Evolutionary conservation across 2,329 filamentous ascomycete genomes (phyloP).

Genomic region (Pyrenochaeta sp.): DNA sequence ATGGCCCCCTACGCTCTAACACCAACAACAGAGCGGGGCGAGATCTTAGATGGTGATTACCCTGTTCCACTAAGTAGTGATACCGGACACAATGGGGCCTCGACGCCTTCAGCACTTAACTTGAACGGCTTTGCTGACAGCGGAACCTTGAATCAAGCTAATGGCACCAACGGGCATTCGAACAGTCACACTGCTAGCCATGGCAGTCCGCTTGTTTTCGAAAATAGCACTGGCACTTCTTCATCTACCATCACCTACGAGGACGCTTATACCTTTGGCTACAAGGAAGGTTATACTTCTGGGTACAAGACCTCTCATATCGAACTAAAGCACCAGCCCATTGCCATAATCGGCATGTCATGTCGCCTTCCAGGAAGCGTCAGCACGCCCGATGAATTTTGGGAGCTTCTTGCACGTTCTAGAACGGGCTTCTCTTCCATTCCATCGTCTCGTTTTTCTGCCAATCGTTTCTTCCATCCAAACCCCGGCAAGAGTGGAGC

Average conservation of each 20-base stretch:
- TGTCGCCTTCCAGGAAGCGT: constrained; percentile 36
- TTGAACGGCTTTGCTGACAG: background rate
- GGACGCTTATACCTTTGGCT: constrained; percentile 25
- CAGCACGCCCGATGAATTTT: constrained; percentile 36
- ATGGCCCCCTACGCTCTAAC: constrained; percentile 33
- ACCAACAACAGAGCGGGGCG: constrained; percentile 19
- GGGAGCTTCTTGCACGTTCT: constrained; percentile 32
- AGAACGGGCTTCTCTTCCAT: constrained; percentile 45
- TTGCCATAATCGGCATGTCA: constrained; percentile 53
- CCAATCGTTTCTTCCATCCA: constrained; percentile 49
- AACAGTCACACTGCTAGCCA: background rate
- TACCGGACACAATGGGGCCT: background rate
- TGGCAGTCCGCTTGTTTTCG: background rate
- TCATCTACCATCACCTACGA: constrained; percentile 12
- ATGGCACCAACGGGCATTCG: constrained; percentile 1
- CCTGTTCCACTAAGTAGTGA: background rate
- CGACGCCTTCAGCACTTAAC: background rate
- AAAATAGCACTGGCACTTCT: background rate
- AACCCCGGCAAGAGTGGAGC: constrained; percentile 46
- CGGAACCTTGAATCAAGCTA: background rate
- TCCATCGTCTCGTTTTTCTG: constrained; percentile 50
- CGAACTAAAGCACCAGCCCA: constrained; percentile 28
- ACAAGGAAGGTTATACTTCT: constrained; percentile 23
- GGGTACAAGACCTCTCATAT: constrained; percentile 18
- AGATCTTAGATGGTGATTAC: constrained; percentile 2